Percentiles rank a stretch among this genome's conserved stretches.
Evolutionary conservation across 2,329 filamentous ascomycete genomes (phyloP).

Genomic region (Aurifilum marmelostoma): DNA sequence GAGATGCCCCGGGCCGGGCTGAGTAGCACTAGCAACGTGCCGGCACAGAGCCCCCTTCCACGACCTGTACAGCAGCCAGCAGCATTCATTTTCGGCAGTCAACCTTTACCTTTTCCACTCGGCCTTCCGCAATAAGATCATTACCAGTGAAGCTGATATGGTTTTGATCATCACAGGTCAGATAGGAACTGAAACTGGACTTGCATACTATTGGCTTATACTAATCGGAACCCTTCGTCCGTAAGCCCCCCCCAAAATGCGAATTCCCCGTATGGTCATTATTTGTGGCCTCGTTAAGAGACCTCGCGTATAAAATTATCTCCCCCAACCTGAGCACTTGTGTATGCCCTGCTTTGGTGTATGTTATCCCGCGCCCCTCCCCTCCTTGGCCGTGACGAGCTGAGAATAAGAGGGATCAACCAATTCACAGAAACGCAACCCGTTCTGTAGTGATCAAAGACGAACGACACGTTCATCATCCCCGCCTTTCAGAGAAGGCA

Average conservation of each 20-base stretch:
- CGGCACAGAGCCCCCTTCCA: too few species aligned
- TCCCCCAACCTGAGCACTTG: background rate
- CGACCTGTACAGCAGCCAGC: too few species aligned
- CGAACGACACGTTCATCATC: background rate
- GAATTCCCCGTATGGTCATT: background rate
- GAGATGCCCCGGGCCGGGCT: background rate
- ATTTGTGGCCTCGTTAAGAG: background rate
- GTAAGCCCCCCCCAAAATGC: constrained; percentile 2
- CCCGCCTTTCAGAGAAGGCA: too few species aligned
- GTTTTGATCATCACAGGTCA: background rate
- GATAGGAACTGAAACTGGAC: background rate
- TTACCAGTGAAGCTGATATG: background rate
- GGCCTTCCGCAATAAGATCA: background rate
- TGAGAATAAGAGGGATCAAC: background rate
- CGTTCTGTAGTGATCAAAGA: constrained; percentile 1
- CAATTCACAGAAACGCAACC: background rate
- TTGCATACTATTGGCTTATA: background rate
- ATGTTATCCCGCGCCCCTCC: background rate
- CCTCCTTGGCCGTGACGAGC: background rate
- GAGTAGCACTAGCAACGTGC: background rate
- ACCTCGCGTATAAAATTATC: background rate
- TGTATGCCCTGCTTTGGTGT: background rate
- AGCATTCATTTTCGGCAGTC: too few species aligned
- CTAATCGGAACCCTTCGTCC: background rate
- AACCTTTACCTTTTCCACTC: background rate